phyloP scores from a whole-genome alignment of 176 grass and related monocot species.

The Eragrostis curvula region DNA sequence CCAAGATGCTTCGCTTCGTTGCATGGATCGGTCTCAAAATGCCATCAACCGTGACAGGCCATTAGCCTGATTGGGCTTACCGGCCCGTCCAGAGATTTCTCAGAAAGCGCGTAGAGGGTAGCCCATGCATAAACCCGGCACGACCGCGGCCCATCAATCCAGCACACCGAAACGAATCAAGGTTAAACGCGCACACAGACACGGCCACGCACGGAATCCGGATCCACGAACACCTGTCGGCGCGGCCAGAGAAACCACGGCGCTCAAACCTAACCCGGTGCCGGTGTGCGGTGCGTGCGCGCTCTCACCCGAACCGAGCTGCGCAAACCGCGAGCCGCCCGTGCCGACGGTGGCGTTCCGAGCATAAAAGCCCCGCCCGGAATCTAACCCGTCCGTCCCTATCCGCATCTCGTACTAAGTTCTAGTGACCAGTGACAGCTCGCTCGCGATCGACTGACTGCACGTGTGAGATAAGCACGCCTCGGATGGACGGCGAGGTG shows the following conservation, averaged over 20 bases:
- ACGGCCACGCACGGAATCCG: neutral
- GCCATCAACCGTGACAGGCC: too few species aligned
- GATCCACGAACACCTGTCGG: neutral
- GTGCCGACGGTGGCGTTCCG: neutral
- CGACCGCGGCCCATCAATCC: neutral
- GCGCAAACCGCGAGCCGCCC: constrained; percentile 8
- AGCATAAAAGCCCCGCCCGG: constrained; percentile 6
- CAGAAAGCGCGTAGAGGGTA: neutral
- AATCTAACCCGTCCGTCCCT: neutral
- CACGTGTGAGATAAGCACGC: neutral
- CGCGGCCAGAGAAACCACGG: neutral
- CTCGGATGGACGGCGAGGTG: neutral
- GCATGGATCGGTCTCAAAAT: neutral
- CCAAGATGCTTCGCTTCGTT: neutral
- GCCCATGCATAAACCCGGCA: neutral
- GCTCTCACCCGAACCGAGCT: neutral
- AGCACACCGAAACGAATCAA: neutral
- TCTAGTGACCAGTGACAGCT: neutral
- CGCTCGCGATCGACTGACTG: neutral
- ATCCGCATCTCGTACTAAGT: neutral
- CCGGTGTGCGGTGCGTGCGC: neutral
- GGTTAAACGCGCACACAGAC: neutral
- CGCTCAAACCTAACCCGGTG: neutral
- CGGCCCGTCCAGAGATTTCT: too few species aligned
- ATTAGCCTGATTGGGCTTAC: too few species aligned